Evolutionary conservation across 768 basidiomycete species (phyloP).

Genomic region (Leucocoprinus birnbaumii): DNA sequence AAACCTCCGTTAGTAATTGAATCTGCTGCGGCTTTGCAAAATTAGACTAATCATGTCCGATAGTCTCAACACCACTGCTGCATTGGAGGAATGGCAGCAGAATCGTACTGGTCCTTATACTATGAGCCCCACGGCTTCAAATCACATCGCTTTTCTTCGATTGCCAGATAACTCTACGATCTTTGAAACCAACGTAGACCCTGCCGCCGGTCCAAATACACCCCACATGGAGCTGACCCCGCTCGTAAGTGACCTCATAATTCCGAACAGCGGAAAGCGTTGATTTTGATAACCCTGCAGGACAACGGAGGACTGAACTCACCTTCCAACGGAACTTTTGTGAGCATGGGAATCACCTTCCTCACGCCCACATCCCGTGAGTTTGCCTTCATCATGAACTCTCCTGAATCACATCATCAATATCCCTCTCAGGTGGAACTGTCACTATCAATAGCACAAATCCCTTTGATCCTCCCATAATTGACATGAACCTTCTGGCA

Average conservation of each 20-base stretch:
- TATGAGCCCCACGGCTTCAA: conserved; percentile 11
- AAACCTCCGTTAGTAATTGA: conserved; percentile 19
- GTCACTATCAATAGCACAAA: conserved; percentile 17
- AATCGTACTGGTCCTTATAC: conserved; percentile 20
- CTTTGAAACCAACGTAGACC: conserved; percentile 20
- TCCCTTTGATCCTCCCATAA: conserved; percentile 22
- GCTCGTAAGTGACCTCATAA: conserved; percentile 18
- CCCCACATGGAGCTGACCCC: conserved; percentile 17
- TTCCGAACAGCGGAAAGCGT: conserved; percentile 16
- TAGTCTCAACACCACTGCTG: conserved; percentile 2
- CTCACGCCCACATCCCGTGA: conserved; percentile 29
- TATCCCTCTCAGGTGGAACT: conserved; percentile 18
- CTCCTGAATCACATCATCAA: not conserved
- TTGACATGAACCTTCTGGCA: conserved; percentile 21
- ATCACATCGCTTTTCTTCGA: conserved; percentile 20
- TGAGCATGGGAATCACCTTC: conserved; percentile 22
- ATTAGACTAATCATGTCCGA: not conserved
- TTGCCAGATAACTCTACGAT: conserved; percentile 16
- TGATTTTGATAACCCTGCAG: conserved; percentile 10
- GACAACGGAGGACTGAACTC: conserved; percentile 12
- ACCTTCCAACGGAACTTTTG: conserved; percentile 21
- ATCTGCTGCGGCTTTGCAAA: not conserved
- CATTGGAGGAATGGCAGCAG: conserved; percentile 16
- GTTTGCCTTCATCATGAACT: not conserved
- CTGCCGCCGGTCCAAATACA: conserved; percentile 16